A percentile compares a stretch with the other conserved stretches of the same genome.
Evolutionary conservation across 768 basidiomycete species (phyloP).

Genomic region (Serpula lacrymans): DNA sequence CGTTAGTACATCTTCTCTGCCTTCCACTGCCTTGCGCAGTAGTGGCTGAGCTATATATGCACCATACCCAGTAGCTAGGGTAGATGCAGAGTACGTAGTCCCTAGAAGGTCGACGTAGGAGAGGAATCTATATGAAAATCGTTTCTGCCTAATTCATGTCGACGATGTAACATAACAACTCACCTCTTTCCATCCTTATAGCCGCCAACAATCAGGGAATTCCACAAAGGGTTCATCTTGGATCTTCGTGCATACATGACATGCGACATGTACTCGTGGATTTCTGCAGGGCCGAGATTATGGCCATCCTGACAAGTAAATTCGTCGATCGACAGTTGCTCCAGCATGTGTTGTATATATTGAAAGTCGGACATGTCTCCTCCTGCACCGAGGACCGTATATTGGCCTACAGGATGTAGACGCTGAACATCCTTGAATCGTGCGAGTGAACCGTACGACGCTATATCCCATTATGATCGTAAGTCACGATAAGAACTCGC

Average conservation of each 20-base stretch:
- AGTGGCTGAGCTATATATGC: constrained; percentile 91
- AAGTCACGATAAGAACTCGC: too few relatives aligned
- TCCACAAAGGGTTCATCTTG: constrained; percentile 95
- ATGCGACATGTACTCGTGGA: constrained; percentile 89
- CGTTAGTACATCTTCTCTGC: constrained; percentile 65
- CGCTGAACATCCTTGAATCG: constrained; percentile 94
- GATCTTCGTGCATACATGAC: constrained; percentile 87
- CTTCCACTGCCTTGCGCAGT: constrained; percentile 88
- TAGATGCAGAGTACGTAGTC: constrained; percentile 92
- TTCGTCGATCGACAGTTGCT: constrained; percentile 76
- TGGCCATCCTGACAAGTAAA: constrained; percentile 81
- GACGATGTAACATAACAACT: constrained; percentile 13
- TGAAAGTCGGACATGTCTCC: constrained; percentile 99
- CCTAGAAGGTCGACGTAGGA: constrained; percentile 93
- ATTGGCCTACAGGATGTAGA: constrained; percentile 76
- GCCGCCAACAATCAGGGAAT: constrained; percentile 89
- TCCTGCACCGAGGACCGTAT: constrained; percentile 86
- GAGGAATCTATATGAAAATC: constrained; percentile 64
- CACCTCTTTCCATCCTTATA: constrained; percentile 81
- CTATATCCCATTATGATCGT: constrained; percentile 35
- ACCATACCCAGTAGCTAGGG: constrained; percentile 94
- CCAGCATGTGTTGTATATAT: constrained; percentile 77
- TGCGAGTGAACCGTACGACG: constrained; percentile 95
- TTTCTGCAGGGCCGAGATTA: constrained; percentile 77
- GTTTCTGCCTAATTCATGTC: not conserved